Percentiles rank a stretch among this genome's conserved stretches.
phyloP scores from a whole-genome alignment of 495 filamentous ascomycete species.

The Penicillium daleae region DNA sequence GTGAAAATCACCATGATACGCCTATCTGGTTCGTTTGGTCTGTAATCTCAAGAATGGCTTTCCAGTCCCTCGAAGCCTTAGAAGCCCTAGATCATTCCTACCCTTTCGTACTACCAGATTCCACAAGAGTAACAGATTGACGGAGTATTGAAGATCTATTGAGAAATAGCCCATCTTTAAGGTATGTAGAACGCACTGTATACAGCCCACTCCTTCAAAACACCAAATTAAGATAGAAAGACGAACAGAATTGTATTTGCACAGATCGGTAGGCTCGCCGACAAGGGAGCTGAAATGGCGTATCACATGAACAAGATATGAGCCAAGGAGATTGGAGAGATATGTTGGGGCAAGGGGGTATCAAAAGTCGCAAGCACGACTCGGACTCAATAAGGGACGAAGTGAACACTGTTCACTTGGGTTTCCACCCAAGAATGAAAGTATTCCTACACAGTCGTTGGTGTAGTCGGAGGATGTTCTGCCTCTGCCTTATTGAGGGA shows the following conservation, averaged over 20 bases:
- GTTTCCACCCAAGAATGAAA: constrained; percentile 6
- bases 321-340: constrained; percentile 16
- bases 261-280: constrained; percentile 11
- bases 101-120: no score
- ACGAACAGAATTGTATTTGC: constrained; percentile 23
- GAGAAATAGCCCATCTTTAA: background rate
- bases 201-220: constrained; percentile 14
- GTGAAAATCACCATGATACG: background rate
- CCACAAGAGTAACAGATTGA: background rate
- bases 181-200: background rate
- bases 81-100: no score
- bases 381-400: constrained; percentile 21
- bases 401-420: constrained; percentile 22
- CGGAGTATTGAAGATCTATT: constrained; percentile 1
- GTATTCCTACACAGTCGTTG: background rate
- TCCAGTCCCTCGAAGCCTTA: no score
- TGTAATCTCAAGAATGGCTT: no score
- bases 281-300: constrained; percentile 7
- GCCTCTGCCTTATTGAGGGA: background rate
- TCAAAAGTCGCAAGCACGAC: constrained; percentile 42
- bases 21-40: background rate
- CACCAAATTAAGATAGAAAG: constrained; percentile 8
- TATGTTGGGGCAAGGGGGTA: constrained; percentile 38
- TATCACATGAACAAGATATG: constrained; percentile 21
- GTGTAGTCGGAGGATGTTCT: constrained; percentile 8